Evolutionary conservation across 164 flowering plant species (phyloP), one percentile per base, ranked within the genome.

Genomic region (Houttuynia cordata): DNA sequence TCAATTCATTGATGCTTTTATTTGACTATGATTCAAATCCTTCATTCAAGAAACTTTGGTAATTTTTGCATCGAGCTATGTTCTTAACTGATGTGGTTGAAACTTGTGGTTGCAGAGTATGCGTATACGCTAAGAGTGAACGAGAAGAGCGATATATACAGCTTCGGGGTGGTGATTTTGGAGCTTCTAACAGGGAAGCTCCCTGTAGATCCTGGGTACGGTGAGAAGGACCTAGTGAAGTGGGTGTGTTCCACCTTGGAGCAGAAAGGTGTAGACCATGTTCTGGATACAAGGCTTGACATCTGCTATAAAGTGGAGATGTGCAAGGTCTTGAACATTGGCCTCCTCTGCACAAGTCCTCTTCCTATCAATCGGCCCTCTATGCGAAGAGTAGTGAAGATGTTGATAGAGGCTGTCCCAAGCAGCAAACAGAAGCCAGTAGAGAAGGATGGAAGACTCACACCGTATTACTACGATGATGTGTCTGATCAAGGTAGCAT

Each of bases 131-230:
- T 87, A 4, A 73, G 97, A 45, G 97, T 93, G 74, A 92, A 87
- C 13, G 98, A 92, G 76, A 92, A 92, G 86, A 92, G 98, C 24
- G 98, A 92, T 65, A 86, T 79, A 10, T 92, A 92, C 82, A 92
- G 98, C 70, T 92, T 87, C 22, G 98, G 98, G 0, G 94, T 92
- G 59, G 97, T 92, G 0, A 69, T 92, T 55, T 82, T 92, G 1
- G 98, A 92, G 71, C 61, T 89, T 62, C 82, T 93, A 1, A 87
- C 98, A 0, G 91, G 98, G n/a, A 85, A 69, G 59, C 86, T 42
- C 21, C 97, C 98, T 0, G 72, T 82, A 7, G 97, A 87, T 61
- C 80, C 88, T 0, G 98, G 87, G 71, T 88, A 68, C 42, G 97
- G 96, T 8, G 98, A 87, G 68, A 89, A 84, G 69, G 96, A 90